phyloP scores from a whole-genome alignment of 306 rosid genomes.

The Prunus salicina region DNA sequence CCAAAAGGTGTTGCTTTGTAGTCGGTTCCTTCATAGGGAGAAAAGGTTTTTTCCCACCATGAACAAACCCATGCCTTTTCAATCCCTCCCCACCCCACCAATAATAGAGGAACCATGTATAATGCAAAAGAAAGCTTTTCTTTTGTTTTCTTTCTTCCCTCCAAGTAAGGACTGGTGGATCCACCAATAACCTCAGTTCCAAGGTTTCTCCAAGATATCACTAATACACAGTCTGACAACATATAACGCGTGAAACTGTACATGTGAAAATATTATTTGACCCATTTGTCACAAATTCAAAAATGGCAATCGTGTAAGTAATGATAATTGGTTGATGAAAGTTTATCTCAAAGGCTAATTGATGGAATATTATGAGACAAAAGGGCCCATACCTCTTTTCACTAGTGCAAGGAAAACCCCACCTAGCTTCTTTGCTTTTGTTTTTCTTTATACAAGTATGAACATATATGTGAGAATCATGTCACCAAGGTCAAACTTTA shows the following conservation, averaged over 20 bases:
- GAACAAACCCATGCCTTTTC: conserved; percentile 28
- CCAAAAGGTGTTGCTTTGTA: conserved; percentile 63
- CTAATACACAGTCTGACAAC: too few relatives aligned
- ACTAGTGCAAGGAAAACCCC: conserved; percentile 65
- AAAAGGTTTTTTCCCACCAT: conserved; percentile 39
- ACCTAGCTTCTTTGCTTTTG: conserved; percentile 32
- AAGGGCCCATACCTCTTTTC: conserved; percentile 59
- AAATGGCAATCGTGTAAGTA: conserved; percentile 4
- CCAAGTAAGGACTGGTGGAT: conserved; percentile 25
- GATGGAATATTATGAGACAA: conserved; percentile 73
- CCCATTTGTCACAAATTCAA: conserved; percentile 23
- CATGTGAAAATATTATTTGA: neutral
- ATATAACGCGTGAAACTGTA: too few relatives aligned
- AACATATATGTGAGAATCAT: conserved; percentile 50
- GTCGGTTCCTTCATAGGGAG: conserved; percentile 62
- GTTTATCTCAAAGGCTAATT: conserved; percentile 46
- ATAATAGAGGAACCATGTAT: conserved; percentile 44
- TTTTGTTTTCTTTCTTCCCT: conserved; percentile 10
- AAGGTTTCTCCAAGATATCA: conserved; percentile 10
- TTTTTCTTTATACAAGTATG: neutral
- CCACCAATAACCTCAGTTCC: conserved; percentile 33
- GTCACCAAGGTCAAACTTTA: conserved; percentile 86
- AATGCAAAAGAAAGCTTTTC: conserved; percentile 30
- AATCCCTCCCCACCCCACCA: conserved; percentile 44
- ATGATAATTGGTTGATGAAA: conserved; percentile 27